A percentile compares a stretch with the other conserved stretches of the same genome.
phyloP scores from a whole-genome alignment of 2,329 filamentous ascomycete species.

The Trichothecium roseum region DNA sequence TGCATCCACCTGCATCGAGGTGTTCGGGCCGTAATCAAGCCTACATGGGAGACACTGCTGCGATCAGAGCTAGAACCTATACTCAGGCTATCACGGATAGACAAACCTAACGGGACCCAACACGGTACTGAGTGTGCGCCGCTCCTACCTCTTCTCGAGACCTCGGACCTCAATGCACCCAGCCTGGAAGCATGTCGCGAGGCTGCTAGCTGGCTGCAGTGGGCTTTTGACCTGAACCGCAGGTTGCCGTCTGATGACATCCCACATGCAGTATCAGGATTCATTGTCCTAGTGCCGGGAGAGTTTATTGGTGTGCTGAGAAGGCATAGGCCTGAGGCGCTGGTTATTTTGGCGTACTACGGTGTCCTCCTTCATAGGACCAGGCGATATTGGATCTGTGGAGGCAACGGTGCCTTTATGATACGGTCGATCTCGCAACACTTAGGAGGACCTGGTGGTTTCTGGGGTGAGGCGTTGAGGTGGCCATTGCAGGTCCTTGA shows the following conservation, averaged over 20 bases:
- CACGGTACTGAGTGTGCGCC: constrained; percentile 15
- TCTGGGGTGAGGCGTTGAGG: constrained; percentile 20
- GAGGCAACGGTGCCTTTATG: constrained; percentile 18
- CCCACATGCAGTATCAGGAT: constrained; percentile 20
- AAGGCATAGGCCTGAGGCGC: constrained; percentile 25
- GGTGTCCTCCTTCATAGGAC: constrained; percentile 35
- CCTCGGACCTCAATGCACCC: constrained; percentile 17
- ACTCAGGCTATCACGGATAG: constrained; percentile 11
- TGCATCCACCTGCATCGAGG: constrained; percentile 32
- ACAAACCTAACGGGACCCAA: background rate
- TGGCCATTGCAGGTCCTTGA: constrained; percentile 22
- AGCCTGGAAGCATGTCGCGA: constrained; percentile 17
- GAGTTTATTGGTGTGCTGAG: constrained; percentile 24
- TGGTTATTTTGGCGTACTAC: constrained; percentile 39
- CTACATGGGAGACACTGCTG: constrained; percentile 22
- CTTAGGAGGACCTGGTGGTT: constrained; percentile 13
- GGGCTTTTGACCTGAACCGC: constrained; percentile 21
- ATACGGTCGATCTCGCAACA: constrained; percentile 20
- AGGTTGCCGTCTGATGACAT: constrained; percentile 11
- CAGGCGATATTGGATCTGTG: constrained; percentile 27
- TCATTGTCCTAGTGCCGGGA: constrained; percentile 18
- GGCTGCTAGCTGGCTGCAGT: constrained; percentile 18
- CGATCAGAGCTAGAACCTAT: constrained; percentile 21
- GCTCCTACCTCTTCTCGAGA: constrained; percentile 17
- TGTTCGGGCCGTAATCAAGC: constrained; percentile 24